Conservation (phyloP, 177 flowering plant species). For the Vitis hybrid region DNA sequence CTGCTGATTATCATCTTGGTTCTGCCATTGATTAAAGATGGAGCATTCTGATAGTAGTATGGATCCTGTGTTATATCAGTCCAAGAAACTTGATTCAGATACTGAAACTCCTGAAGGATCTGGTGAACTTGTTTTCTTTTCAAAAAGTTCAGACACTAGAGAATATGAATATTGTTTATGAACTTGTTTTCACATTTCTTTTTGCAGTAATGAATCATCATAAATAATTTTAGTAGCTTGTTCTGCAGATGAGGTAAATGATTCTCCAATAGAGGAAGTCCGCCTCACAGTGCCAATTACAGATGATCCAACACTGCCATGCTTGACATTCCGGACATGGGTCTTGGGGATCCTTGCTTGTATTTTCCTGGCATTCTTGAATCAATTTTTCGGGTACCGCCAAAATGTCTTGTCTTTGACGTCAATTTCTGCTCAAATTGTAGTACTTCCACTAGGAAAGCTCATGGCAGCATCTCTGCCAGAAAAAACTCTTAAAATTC, state of each 20-base stretch:
- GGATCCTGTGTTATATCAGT: background rate
- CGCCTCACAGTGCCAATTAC: slow-evolving; percentile 31
- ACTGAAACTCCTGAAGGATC: background rate
- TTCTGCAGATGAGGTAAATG: slow-evolving; percentile 31
- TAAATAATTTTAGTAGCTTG: background rate
- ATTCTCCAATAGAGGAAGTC: slow-evolving; percentile 36
- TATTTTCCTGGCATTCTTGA: slow-evolving; percentile 29
- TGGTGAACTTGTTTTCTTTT: background rate
- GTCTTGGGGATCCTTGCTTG: slow-evolving; percentile 27
- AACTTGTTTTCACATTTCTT: background rate
- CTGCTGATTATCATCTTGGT: too few relatives aligned
- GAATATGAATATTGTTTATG: background rate
- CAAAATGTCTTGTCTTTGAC: slow-evolving; percentile 2
- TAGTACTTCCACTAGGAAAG: slow-evolving; percentile 33
- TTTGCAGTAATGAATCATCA: too few relatives aligned
- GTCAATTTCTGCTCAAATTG: slow-evolving; percentile 34
- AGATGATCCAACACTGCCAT: slow-evolving; percentile 39
- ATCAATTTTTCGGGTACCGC: slow-evolving; percentile 39
- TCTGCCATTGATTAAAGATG: background rate
- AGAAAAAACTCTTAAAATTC: slow-evolving; percentile 9
- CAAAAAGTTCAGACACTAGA: background rate
- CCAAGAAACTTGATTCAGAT: background rate
- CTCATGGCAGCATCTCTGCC: slow-evolving; percentile 37
- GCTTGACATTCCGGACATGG: slow-evolving; percentile 38
- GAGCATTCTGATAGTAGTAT: background rate